These are phyloP conservation scores for Alternaria atra DNA, from an alignment of 2,329 filamentous ascomycete genomes.

Conservation along the genomic window DNA sequence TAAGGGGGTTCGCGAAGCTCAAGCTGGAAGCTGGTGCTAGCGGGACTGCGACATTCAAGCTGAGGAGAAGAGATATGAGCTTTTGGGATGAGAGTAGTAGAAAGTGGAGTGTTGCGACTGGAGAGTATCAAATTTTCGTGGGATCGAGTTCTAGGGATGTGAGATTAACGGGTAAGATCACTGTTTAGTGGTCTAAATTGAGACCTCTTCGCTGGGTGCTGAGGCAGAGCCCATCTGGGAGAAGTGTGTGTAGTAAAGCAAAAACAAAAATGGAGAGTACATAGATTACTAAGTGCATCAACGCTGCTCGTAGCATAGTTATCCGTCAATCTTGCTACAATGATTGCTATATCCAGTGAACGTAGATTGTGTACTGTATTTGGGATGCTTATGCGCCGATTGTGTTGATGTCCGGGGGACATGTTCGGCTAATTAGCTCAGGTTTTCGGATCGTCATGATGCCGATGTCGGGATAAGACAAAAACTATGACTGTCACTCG, in stretches of 20 bases:
- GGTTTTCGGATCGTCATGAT: conserved; percentile 2
- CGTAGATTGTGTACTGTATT: neutral
- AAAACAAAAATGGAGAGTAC: too few species aligned
- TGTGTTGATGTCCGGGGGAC: neutral
- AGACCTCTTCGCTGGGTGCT: neutral
- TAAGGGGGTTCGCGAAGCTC: conserved; percentile 50
- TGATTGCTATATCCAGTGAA: neutral
- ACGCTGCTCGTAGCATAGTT: neutral
- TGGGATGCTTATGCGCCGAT: neutral
- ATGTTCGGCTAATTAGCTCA: neutral
- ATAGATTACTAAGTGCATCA: neutral
- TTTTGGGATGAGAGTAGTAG: conserved; percentile 47
- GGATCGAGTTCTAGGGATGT: conserved; percentile 50
- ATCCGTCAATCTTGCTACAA: neutral
- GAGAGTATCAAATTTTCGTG: conserved; percentile 45
- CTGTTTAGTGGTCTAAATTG: conserved; percentile 29
- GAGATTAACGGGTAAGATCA: conserved; percentile 45
- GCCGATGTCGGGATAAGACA: conserved; percentile 2
- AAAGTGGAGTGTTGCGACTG: conserved; percentile 48
- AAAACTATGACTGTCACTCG: neutral
- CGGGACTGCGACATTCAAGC: conserved; percentile 44
- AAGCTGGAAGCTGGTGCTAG: conserved; percentile 42
- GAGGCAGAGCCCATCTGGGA: neutral
- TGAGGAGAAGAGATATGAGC: conserved; percentile 50
- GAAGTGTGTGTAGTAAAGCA: too few species aligned